Evolutionary conservation across 169 alveolate genomes (phyloP), one percentile per base, ranked within the genome.

Genomic region (Eimeria necatrix): DNA sequence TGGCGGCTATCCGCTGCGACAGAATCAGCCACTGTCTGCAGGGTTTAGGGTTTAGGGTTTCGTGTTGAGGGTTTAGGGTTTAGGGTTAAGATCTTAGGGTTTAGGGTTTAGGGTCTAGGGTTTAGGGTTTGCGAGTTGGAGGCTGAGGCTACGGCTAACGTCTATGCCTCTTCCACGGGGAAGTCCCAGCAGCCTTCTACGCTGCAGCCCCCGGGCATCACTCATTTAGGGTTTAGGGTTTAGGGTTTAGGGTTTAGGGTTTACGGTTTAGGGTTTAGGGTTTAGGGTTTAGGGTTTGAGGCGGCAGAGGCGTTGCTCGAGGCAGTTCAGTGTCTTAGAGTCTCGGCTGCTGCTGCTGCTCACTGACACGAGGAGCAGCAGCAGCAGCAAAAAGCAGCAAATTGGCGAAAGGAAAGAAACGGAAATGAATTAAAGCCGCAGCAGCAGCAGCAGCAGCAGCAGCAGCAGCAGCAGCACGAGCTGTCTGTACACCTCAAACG

Each of bases 191-290:
- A 32, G 41, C 41, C 41, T 32, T 32, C 41, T 32, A 32, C 41
- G 41, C 3, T 32, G 41, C 41, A 32, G 41, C 41, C 41, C 41
- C 41, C 41, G 2, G 41, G 41, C 41, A 32, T 32, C 41, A 32
- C 41, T 32, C 41, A 64, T 6, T 22, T 68, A 68, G 78, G 78
- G 78, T 68, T 68, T 68, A 68, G 78, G 78, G 78, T 68, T 22
- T 68, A 68, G 78, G 78, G 78, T 68, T 68, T 68, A 68, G 78
- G 78, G 78, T 68, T 68, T 68, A 68, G 78, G 78, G 56, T 46
- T 74, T 41, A 74, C 85, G 46, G 46, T 68, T 68, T 14, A 68
- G 78, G 78, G 46, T 68, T 68, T 68, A 22, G 78, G 78, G 78
- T 68, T 68, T 68, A 68, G 78, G 78, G 78, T 68, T 68, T 61